Evolutionary conservation across 768 basidiomycete species (phyloP).

Genomic region (Clitopilus passeckerianus): DNA sequence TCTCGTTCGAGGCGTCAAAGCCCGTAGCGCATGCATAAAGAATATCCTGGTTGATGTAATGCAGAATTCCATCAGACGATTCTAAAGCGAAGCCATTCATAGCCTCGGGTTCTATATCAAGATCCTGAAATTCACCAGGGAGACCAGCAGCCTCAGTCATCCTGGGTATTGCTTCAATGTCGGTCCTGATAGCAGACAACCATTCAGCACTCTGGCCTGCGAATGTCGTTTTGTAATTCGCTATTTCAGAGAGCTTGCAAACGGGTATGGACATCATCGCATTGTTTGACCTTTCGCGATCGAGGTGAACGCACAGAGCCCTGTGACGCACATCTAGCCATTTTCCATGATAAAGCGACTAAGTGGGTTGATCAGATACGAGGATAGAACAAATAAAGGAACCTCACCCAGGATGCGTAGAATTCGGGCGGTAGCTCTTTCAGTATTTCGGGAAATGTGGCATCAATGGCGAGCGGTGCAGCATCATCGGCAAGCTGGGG

Average conservation of each 20-base stretch:
- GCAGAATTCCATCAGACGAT: too few species aligned
- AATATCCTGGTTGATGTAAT: too few species aligned
- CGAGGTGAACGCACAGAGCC: too few species aligned
- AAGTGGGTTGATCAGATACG: neutral
- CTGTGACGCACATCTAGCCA: neutral
- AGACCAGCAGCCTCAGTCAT: too few species aligned
- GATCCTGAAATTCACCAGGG: too few species aligned
- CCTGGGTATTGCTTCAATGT: too few species aligned
- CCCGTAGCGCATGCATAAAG: neutral
- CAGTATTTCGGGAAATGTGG: neutral
- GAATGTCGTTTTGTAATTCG: neutral
- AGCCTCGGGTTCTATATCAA: too few species aligned
- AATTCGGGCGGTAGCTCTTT: neutral
- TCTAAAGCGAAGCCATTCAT: too few species aligned
- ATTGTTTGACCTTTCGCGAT: too few species aligned
- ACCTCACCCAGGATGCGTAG: neutral
- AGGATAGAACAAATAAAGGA: neutral
- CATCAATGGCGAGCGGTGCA: neutral
- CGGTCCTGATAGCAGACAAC: too few species aligned
- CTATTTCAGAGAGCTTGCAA: too few species aligned
- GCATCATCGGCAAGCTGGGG: neutral
- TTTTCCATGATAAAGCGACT: neutral
- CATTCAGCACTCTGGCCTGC: neutral
- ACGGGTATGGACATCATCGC: too few species aligned
- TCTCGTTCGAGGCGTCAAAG: conserved; percentile 6